These are phyloP conservation scores for Cercospora janseana DNA, from an alignment of 2,329 filamentous ascomycete species.

Conservation along the genomic window DNA sequence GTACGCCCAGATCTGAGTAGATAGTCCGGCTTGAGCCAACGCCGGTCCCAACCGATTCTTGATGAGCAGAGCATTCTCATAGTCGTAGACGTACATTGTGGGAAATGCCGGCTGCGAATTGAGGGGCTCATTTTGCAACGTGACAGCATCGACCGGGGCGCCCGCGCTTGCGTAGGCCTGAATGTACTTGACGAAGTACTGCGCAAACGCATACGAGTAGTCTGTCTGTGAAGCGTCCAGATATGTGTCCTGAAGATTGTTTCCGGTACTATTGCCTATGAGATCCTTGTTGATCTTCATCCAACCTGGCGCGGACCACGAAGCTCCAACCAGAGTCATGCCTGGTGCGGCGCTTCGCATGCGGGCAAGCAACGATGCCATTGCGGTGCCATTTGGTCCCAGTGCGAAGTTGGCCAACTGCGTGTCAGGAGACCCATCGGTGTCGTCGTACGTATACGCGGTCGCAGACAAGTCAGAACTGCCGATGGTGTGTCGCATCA, in stretches of 20 bases:
- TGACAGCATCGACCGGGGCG: slow-evolving; percentile 23
- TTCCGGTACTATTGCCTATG: slow-evolving; percentile 16
- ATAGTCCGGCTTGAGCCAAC: slow-evolving; percentile 17
- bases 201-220: slow-evolving; percentile 21
- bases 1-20: slow-evolving; percentile 25
- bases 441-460: slow-evolving; percentile 28
- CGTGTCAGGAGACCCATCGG: slow-evolving; percentile 17
- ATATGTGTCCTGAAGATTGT: slow-evolving; percentile 25
- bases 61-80: slow-evolving; percentile 21
- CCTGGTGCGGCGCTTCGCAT: slow-evolving; percentile 19
- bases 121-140: slow-evolving; percentile 24
- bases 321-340: slow-evolving; percentile 22
- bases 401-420: slow-evolving; percentile 22
- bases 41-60: slow-evolving; percentile 24
- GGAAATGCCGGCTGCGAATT: slow-evolving; percentile 18
- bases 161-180: slow-evolving; percentile 22
- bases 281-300: slow-evolving; percentile 24
- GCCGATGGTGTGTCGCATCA: slow-evolving; percentile 27
- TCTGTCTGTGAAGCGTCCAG: slow-evolving; percentile 17
- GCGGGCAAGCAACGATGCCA: slow-evolving; percentile 20
- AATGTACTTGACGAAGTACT: slow-evolving; percentile 28
- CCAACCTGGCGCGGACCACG: slow-evolving; percentile 27
- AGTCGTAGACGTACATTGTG: slow-evolving; percentile 24
- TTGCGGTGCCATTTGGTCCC: slow-evolving; percentile 21
- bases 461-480: slow-evolving; percentile 23